These are phyloP conservation scores for Turnera subulata DNA, from an alignment of 345 rosid species.

Conservation along the genomic window DNA sequence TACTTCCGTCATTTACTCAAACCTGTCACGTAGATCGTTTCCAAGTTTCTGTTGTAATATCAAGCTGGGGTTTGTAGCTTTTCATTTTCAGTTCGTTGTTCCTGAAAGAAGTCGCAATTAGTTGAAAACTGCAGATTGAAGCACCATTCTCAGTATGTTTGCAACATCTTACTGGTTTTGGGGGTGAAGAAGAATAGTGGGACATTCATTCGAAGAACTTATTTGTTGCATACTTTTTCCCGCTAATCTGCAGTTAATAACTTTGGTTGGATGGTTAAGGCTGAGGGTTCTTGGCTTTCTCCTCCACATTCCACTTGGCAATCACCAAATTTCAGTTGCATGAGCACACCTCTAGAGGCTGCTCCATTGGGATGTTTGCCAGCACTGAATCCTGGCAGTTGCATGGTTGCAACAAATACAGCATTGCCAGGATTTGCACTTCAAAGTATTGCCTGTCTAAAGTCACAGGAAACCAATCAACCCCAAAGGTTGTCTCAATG, in stretches of 20 bases:
- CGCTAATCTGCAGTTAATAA: slow-evolving; percentile 26
- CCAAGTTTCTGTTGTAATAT: slow-evolving; percentile 20
- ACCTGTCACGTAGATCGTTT: slow-evolving; percentile 73
- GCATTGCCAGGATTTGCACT: slow-evolving; percentile 29
- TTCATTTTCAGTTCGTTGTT: slow-evolving; percentile 31
- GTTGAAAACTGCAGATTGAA: slow-evolving; percentile 24
- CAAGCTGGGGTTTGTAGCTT: slow-evolving; percentile 41
- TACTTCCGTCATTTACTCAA: slow-evolving; percentile 85
- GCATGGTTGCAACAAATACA: slow-evolving; percentile 31
- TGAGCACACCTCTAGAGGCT: slow-evolving; percentile 41
- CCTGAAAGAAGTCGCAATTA: slow-evolving; percentile 37
- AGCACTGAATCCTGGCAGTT: slow-evolving; percentile 26
- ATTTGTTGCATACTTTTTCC: background rate
- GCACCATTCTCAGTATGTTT: slow-evolving; percentile 43
- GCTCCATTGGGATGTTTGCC: slow-evolving; percentile 44
- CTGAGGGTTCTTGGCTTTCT: slow-evolving; percentile 16
- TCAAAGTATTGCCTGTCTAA: slow-evolving; percentile 37
- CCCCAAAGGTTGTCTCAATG: slow-evolving; percentile 37
- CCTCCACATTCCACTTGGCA: slow-evolving; percentile 33
- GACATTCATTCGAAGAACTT: background rate
- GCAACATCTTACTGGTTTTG: slow-evolving; percentile 6
- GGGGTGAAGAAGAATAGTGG: background rate
- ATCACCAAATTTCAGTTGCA: slow-evolving; percentile 38
- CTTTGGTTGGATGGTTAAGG: slow-evolving; percentile 39
- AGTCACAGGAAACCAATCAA: slow-evolving; percentile 35